Base-by-base conservation (phyloP, 192 early-diverging fungal species). In the Linnemannia zychae region DNA sequence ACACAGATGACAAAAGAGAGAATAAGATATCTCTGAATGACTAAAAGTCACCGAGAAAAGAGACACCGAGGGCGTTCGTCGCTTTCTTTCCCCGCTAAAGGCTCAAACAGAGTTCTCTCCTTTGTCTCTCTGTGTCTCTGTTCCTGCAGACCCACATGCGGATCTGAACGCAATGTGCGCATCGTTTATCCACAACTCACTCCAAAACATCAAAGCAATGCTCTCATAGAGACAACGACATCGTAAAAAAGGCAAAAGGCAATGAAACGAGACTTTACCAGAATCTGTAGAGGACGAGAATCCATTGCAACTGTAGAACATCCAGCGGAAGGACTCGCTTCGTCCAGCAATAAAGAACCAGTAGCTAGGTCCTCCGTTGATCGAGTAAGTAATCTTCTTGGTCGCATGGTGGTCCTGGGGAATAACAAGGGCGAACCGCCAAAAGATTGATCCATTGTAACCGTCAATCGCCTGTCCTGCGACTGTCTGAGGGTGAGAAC, bases 221-320 rank as follows among this genome's bases (percentile, higher is more conserved):
- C 67, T 40, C 67, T 68, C 36, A 68, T 11, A 38, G 24, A 34
- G n/a, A 68, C 9, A 15, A 63, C 28, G 28, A 63, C 57, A 63
- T 53, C 53, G 20, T 6, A 38, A 72, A 38, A 72, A 44, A 73
- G 60, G 9, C 0, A 63, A 71, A 49, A 74, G 34, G 44, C 66
- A 71, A 76, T n/a, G 52, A 63, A 65, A 67, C 4, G 38, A 75
- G 11, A 34, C 49, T 68, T 68, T 78, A 84, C 82, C 75, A 53
- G 82, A 77, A 48, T 84, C 77, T 2, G 67, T 70, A 18, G 72
- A 13, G 16, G 77, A 84, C 17, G 93, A 94, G 81, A 92, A 95
- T 12, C 94, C 94, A 75, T 95, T 95, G 86, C 94, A 95, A 38
- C 91, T 92, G 85, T 91, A 91, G 79, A 95, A 95, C 77, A 90